phyloP scores from a whole-genome alignment of 139 green algal species.

The Zygnema cylindricum region DNA sequence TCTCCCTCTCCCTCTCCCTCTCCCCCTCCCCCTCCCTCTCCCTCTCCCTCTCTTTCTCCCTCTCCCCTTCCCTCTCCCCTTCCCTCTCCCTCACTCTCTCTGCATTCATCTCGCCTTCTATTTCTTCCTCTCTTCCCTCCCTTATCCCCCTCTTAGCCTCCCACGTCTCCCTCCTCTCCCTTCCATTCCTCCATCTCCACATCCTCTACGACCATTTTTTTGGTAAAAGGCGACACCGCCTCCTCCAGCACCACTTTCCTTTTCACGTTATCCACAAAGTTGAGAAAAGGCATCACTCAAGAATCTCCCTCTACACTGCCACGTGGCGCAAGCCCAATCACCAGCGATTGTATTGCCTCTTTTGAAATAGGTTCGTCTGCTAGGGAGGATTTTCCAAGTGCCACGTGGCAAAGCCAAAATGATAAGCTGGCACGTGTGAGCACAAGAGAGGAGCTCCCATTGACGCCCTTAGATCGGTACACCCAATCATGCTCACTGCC shows the following conservation, averaged over 20 bases:
- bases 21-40: constrained; percentile 15
- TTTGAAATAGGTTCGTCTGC: not conserved
- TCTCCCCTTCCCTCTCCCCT: too few relatives aligned
- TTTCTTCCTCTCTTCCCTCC: not conserved
- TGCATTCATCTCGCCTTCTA: too few relatives aligned
- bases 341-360: not conserved
- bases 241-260: constrained; percentile 5
- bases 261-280: not conserved
- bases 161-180: constrained; percentile 9
- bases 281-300: constrained; percentile 18
- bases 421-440: not conserved
- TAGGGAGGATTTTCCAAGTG: too few relatives aligned
- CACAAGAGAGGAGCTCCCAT: constrained; percentile 23
- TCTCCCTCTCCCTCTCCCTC: too few relatives aligned
- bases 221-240: constrained; percentile 16
- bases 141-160: too few relatives aligned
- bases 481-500: constrained; percentile 14
- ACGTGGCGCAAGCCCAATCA: constrained; percentile 30
- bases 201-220: constrained; percentile 26
- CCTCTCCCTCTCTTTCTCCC: not conserved
- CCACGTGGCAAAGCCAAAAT: too few relatives aligned
- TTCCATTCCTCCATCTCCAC: constrained; percentile 19
- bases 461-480: constrained; percentile 10
- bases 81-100: too few relatives aligned
- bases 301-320: not conserved